phyloP scores from a whole-genome alignment of 1,139 yeast species.

The Torulaspora pretoriensis region DNA sequence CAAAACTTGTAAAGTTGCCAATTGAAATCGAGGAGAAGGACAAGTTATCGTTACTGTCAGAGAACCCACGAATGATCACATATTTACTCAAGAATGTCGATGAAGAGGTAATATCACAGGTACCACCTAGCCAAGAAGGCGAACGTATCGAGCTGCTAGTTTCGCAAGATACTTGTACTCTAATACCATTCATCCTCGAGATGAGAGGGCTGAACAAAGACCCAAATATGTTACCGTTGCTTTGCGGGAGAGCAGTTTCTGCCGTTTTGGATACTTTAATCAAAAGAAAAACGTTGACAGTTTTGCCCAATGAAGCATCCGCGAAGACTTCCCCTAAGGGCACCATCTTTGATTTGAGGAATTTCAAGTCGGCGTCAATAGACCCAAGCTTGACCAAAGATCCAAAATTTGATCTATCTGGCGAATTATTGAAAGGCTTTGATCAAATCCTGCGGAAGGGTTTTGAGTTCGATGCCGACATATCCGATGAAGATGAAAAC shows the following conservation, averaged over 20 bases:
- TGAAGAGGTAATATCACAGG: neutral
- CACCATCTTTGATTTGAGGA: constrained; percentile 5
- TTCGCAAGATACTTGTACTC: constrained; percentile 16
- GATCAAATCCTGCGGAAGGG: constrained; percentile 15
- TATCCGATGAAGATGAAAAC: constrained; percentile 21
- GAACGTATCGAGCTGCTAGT: constrained; percentile 8
- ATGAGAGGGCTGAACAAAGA: constrained; percentile 10
- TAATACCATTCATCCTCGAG: constrained; percentile 18
- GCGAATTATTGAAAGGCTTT: constrained; percentile 21
- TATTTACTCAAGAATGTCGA: constrained; percentile 18
- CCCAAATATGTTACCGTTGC: constrained; percentile 6
- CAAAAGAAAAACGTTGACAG: neutral
- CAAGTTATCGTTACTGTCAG: constrained; percentile 7
- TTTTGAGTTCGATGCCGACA: constrained; percentile 22
- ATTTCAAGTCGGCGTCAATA: constrained; percentile 11
- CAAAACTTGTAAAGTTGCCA: constrained; percentile 15
- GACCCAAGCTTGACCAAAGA: constrained; percentile 11
- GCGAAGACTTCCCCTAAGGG: neutral
- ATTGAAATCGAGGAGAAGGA: constrained; percentile 17
- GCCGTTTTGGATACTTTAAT: constrained; percentile 10
- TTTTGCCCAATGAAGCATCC: neutral
- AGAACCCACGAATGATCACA: constrained; percentile 22
- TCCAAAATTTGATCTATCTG: constrained; percentile 24
- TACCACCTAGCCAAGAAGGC: neutral
- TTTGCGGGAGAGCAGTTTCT: constrained; percentile 16